A percentile compares a stretch with the other conserved stretches of the same genome.
Evolutionary conservation across 345 rosid species (phyloP).

Genomic region (Firmiana major): DNA sequence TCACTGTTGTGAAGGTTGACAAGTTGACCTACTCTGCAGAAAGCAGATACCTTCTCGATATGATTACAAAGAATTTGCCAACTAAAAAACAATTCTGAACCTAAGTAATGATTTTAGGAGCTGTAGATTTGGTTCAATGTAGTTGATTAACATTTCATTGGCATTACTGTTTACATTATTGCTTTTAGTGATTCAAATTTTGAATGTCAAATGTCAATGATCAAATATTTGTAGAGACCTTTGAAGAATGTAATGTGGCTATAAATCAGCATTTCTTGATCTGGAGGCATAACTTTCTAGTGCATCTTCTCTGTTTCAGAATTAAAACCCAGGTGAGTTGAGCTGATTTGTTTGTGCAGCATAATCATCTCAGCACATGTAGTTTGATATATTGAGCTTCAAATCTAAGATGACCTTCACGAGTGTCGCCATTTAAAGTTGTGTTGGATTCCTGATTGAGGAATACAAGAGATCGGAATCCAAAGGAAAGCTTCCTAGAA

Average conservation of each 20-base stretch:
- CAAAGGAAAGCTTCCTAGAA: not conserved
- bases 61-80: slow-evolving; percentile 28
- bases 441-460: too few relatives aligned
- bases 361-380: not conserved
- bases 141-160: not conserved
- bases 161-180: not conserved
- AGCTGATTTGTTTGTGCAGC: not conserved
- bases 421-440: too few relatives aligned
- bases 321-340: not conserved
- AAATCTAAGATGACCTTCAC: not conserved
- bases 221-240: not conserved
- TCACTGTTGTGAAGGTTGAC: slow-evolving; percentile 68
- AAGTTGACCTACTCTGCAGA: slow-evolving; percentile 55
- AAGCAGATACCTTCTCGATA: slow-evolving; percentile 59
- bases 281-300: not conserved
- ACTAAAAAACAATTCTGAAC: slow-evolving; percentile 16
- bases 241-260: not conserved
- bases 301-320: not conserved
- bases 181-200: slow-evolving; percentile 1
- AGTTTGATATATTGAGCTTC: not conserved
- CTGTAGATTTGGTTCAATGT: slow-evolving; percentile 1
- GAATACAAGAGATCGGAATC: not conserved
- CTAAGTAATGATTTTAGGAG: slow-evolving; percentile 19
- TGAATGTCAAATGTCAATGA: not conserved
- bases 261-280: not conserved